phyloP scores from a whole-genome alignment of 208 protist species.

The Naegleria fowleri region DNA sequence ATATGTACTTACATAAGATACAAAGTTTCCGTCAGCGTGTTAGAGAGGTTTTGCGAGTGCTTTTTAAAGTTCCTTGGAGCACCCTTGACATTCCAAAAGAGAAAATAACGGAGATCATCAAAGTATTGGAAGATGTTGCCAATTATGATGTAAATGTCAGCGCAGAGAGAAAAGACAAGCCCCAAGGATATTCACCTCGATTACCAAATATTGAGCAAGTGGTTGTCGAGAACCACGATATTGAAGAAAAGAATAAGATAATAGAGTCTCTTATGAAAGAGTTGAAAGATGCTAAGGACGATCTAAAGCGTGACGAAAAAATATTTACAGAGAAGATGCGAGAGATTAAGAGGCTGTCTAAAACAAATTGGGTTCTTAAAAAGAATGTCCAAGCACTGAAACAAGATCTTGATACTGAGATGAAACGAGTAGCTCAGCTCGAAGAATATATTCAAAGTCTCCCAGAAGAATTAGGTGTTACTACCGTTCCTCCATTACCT shows the following conservation, averaged over 20 bases:
- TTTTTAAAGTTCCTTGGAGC: not conserved
- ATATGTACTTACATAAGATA: not conserved
- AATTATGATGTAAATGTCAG: not conserved
- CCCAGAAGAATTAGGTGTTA: not conserved
- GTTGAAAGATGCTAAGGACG: constrained; percentile 55
- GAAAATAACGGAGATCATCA: not conserved
- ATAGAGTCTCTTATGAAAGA: constrained; percentile 44
- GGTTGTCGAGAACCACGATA: not conserved
- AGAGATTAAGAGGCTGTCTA: constrained; percentile 51
- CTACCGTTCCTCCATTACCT: not conserved
- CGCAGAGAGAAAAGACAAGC: not conserved
- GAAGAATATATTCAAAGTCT: not conserved
- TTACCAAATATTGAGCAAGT: too few species aligned
- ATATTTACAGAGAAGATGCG: constrained; percentile 65
- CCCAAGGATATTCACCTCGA: too few species aligned
- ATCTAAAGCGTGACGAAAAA: constrained; percentile 61
- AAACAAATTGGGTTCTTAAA: constrained; percentile 52
- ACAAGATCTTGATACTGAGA: not conserved
- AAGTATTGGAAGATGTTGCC: not conserved
- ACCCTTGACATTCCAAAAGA: not conserved
- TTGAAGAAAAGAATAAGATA: constrained; percentile 33
- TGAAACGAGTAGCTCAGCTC: not conserved
- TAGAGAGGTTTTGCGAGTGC: not conserved
- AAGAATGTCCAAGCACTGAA: not conserved
- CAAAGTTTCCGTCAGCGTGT: not conserved